Evolutionary conservation across 495 filamentous ascomycete species (phyloP), one percentile per base, ranked within the genome.

Genomic region (Daldinia grandis): DNA sequence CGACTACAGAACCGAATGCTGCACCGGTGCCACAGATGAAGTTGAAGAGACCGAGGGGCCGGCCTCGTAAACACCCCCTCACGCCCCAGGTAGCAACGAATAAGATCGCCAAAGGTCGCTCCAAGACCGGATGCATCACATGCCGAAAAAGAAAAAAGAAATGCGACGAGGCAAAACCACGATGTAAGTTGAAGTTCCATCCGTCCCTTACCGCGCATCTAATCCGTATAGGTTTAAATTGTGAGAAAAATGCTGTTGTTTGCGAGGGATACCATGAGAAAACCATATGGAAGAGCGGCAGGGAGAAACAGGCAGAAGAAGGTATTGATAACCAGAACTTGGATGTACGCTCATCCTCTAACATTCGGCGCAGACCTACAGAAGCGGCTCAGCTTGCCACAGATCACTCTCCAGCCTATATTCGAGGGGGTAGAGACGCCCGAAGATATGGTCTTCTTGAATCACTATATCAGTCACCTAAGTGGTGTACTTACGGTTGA

Each of bases 111-210:
- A 95, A 96, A 73, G 92, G 91, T n/a, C 86, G 94, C 19, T 96
- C 93, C 64, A 97, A 97, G 83, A 97, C 94, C 3, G 94, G 94
- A 0, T 97, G 94, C 80, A 90, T 95, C 62, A 97, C 94, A 54
- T 98, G 94, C 82, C 87, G 94, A 62, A 90, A 91, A 74, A 85
- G 94, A 31, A 97, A 97, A 83, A 98, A 97, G 90, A 98, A 98
- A 82, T 98, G 94, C 80, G 94, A 97, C 76, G 94, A 98, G 82
- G 89, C 90, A n/a, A 96, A 94, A 74, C 94, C 94, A 60, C 83
- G 87, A 73, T 97, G 92, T 88, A 85, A 86, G 88, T 81, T 38
- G 40, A 31, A 40, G 44, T 35, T 27, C 27, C 15, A 24, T n/a
- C 25, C 9, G 42, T 19, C 50, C 10, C 28, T 66, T n/a, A 38